Evolutionary conservation across 129 eudicot genomes (phyloP), one percentile per base, ranked within the genome.

Genomic region (Gnaphalium uliginosum): DNA sequence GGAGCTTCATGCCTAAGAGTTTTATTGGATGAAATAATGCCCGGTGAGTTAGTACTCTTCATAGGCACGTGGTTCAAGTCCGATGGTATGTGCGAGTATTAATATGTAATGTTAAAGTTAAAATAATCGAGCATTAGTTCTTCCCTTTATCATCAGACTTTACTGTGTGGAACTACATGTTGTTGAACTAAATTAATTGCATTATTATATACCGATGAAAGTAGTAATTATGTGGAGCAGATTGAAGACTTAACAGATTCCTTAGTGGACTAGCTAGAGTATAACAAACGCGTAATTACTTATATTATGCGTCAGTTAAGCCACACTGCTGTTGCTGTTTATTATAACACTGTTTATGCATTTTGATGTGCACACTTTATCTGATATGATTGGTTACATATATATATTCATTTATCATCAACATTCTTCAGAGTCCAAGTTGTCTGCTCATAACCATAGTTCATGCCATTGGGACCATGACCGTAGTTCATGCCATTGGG

Each of bases 401-500:
- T 19, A 22, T 8, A 64, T 77, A 54, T 71, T 50, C 75, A 84
- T 43, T 76, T 83, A 11, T 63, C 83, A 65, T 83, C 87, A 56
- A 71, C 29, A 13, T 69, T 59, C 81, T 83, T 79, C 32, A 75
- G 24, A 24, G 75, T 71, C 84, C 87, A 76, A 54, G 76, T 62
- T 56, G 74, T 13, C 24, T 62, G 43, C 71, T 72, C 69, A 72
- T 71, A 76, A 46, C 81, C 78, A 51, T 66, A 32, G 19, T 51
- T 76, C 37, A 35, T 4, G 66, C 80, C 66, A 53, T 14, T 18
- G 7, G 78, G 78, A 41, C 60, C 27, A 18, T 74, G 46, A 60
- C 62, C 51, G n/a, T 59, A 15, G 61, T 69, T 23, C 37, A 35
- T 4, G 66, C 80, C 66, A 53, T 14, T 18, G 7, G 78, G 78